Base-by-base conservation (phyloP, 2,329 filamentous ascomycete species). In the Phaeosphaeria sp. region DNA sequence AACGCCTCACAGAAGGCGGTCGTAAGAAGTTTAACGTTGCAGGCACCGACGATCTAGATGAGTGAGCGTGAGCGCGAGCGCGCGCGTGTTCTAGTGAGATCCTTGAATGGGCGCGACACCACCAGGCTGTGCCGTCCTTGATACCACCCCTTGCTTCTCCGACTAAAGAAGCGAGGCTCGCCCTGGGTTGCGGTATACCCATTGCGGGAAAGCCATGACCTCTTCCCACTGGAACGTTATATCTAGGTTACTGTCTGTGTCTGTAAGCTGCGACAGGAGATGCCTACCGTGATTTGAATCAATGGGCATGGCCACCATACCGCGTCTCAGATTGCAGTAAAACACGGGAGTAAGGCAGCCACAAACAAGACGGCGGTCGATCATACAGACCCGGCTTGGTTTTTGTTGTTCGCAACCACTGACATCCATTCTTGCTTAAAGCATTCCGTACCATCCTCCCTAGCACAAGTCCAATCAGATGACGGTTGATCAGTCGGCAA, bases 11-110 rank as follows among this genome's bases (percentile, higher is more conserved):
- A 63, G 91, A 90, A 70, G 86, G 86, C 73, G 91, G 90, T 69
- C 87, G 93, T 72, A 93, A 90, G 79, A 96, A 92, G 83, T 93
- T 98, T 82, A 93, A 89, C 81, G 89, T 96, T 81, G 90, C 83
- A 79, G 84, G 81, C 83, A 81, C 81, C 77, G 88, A 90, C 72
- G 85, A 91, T 65, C 71, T 76, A 72, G 75, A 78, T 62, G 76
- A 77, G 47, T 69, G 58, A 67, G 69, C 65, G 47, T 69, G 58
- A 67, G 69, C 65, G 65, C 75, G 69, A 74, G 62, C 62, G 63
- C 67, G 62, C 68, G 63, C 63, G 65, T 70, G 64, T 70, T 65
- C 65, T 64, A 62, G 65, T 68, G 70, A 63, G 64, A 55, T 62
- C 68, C 63, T 60, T 62, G 54, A 55, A 47, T 60, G 55, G 65